Base-by-base conservation (phyloP, 1,284 basidiomycete genomes). In the Anthracocystis setariae region DNA sequence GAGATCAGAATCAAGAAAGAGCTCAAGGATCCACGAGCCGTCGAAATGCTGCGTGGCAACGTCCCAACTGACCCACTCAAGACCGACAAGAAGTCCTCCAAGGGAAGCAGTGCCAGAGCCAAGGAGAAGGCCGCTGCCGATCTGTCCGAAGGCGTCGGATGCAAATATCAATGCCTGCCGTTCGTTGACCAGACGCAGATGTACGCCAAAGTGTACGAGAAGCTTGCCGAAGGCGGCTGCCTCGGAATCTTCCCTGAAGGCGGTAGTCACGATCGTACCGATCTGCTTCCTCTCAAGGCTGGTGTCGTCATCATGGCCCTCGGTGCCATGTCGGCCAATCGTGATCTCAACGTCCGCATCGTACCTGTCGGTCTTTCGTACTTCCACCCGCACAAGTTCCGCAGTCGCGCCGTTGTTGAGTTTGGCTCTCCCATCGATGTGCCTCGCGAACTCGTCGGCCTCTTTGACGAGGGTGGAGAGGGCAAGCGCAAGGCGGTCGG, bases 341-440 rank as follows among this genome's bases (percentile, higher is more conserved):
- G 67, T 0, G 60, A 67, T 25, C 74, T 83, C 32, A 71, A 80
- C 40, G 81, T 83, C 2, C 61, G 78, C 32, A 82, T 83, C 60
- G 81, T 83, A 13, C 81, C 81, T 13, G 81, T 83, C 29, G 81
- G 81, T 27, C 65, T 83, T 42, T 81, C 79, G 29, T 83, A 83
- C 68, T 83, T 83, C 74, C 81, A 83, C 49, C 80, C 81, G 10
- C 78, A 83, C 77, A 81, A 81, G 66, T 83, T 83, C 73, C 80
- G 81, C 55, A 82, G 80, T 20, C 71, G 81, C n/a, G 81, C 81
- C 9, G 96, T 99, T 21, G 91, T 98, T 61, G 96, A 99, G 83
- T 99, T 98, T 82, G 96, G 96, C 12, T 86, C 89, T 3, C 93
- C 95, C 12, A 86, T 98, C 72, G 91, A 93, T 74, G 93, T 98